Percentiles rank a stretch among this genome's conserved stretches.
phyloP scores from a whole-genome alignment of 2,329 filamentous ascomycete species.

The Sarocladium brachiariae region DNA sequence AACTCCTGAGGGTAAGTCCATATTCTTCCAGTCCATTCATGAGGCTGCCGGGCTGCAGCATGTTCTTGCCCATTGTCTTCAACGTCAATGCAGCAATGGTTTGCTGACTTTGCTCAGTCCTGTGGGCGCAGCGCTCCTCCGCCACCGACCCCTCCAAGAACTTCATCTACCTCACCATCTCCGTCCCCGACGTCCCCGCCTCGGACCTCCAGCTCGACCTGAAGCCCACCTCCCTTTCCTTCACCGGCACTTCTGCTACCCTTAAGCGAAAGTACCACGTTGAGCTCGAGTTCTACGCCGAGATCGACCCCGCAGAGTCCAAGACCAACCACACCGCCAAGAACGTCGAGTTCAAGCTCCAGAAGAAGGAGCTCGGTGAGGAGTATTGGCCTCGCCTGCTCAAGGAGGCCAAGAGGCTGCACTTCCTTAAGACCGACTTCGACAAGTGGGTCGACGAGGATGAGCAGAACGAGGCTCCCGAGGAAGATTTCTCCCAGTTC shows the following conservation, averaged over 20 bases:
- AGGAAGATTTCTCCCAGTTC: constrained; percentile 70
- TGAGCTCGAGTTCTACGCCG: constrained; percentile 78
- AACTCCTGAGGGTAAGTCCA: constrained; percentile 31
- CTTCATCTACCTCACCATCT: constrained; percentile 89
- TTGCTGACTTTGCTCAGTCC: constrained; percentile 49
- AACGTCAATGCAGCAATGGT: background rate
- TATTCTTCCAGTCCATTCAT: background rate
- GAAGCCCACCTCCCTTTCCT: constrained; percentile 68
- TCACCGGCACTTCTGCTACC: constrained; percentile 74
- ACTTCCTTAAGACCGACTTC: constrained; percentile 98
- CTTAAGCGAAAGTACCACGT: constrained; percentile 85
- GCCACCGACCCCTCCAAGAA: constrained; percentile 75
- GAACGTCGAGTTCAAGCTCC: constrained; percentile 82
- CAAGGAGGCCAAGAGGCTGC: constrained; percentile 82
- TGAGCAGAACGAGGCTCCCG: constrained; percentile 84
- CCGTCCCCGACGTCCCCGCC: constrained; percentile 74
- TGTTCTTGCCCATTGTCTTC: background rate
- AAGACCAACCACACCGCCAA: constrained; percentile 84
- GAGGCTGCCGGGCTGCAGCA: background rate
- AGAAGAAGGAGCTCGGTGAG: constrained; percentile 93
- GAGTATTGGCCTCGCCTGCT: constrained; percentile 95
- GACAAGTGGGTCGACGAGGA: constrained; percentile 99
- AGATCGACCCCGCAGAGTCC: constrained; percentile 80
- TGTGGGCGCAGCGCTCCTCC: constrained; percentile 97
- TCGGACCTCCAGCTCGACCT: constrained; percentile 76